Percentiles rank a stretch among this genome's conserved stretches.
phyloP scores from a whole-genome alignment of 768 basidiomycete species.

The Boletus rufocinnamomeus region DNA sequence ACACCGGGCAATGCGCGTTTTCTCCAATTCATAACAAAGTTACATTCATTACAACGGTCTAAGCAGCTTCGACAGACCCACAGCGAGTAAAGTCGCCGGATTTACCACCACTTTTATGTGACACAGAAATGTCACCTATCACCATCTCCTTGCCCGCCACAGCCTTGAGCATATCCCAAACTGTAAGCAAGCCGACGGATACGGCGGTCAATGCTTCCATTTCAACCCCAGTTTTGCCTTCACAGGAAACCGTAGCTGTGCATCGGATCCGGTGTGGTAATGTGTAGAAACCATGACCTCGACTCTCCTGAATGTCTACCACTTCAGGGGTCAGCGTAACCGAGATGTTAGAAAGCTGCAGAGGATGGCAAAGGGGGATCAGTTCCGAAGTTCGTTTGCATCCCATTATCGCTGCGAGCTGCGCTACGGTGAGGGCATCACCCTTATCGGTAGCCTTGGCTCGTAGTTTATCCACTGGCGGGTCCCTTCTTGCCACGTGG shows the following conservation, averaged over 20 bases:
- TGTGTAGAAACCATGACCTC: background rate
- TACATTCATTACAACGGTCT: background rate
- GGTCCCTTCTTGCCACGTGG: slow-evolving; percentile 5
- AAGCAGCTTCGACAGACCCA: background rate
- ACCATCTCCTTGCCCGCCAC: slow-evolving; percentile 87
- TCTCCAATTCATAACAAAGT: background rate
- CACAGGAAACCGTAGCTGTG: slow-evolving; percentile 67
- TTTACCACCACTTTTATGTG: slow-evolving; percentile 70
- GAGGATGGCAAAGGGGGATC: slow-evolving; percentile 87
- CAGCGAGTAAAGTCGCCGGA: slow-evolving; percentile 63
- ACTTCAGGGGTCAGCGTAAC: slow-evolving; percentile 59
- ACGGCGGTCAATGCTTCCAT: slow-evolving; percentile 94
- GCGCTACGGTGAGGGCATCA: slow-evolving; percentile 71
- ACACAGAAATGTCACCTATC: slow-evolving; percentile 67
- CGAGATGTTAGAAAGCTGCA: slow-evolving; percentile 68
- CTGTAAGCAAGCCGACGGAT: slow-evolving; percentile 71
- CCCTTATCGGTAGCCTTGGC: slow-evolving; percentile 65
- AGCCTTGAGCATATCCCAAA: slow-evolving; percentile 95
- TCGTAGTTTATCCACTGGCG: slow-evolving; percentile 37
- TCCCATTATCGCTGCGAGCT: slow-evolving; percentile 86
- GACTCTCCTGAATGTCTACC: slow-evolving; percentile 6
- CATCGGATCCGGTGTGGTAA: slow-evolving; percentile 57
- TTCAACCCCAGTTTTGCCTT: slow-evolving; percentile 85
- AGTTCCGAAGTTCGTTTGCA: slow-evolving; percentile 81
- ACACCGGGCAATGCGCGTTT: background rate